phyloP scores from a whole-genome alignment of 441 rosid genomes.

The Populus hybrid region DNA sequence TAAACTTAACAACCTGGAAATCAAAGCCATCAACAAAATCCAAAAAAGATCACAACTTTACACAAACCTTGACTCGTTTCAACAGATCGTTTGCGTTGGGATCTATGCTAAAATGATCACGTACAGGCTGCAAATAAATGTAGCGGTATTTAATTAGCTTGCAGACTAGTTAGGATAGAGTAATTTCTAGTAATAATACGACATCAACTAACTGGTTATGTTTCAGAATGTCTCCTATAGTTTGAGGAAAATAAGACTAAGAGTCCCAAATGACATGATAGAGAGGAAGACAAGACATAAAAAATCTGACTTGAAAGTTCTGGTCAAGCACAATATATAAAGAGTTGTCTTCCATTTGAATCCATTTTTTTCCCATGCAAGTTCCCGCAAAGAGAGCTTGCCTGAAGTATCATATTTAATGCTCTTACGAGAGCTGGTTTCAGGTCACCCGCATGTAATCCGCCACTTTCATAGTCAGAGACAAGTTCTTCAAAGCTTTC shows the following conservation, averaged over 20 bases:
- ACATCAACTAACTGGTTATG: not conserved
- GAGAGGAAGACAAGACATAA: not conserved
- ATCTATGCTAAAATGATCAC: constrained; percentile 64
- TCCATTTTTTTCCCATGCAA: not conserved
- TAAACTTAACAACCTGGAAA: constrained; percentile 23
- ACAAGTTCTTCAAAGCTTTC: constrained; percentile 63
- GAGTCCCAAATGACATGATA: not conserved
- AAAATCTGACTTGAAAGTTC: not conserved
- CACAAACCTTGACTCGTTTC: constrained; percentile 65
- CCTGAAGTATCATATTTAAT: constrained; percentile 71
- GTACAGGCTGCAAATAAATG: constrained; percentile 58
- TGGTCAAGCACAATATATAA: not conserved
- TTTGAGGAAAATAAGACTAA: no score
- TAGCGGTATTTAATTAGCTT: not conserved
- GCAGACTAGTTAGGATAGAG: not conserved
- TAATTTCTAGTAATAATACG: not conserved
- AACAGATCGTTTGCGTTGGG: constrained; percentile 64
- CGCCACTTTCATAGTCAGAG: constrained; percentile 53
- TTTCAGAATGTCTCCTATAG: not conserved
- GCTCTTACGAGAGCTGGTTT: constrained; percentile 65
- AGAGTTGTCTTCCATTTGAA: not conserved
- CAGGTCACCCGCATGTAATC: constrained; percentile 61
- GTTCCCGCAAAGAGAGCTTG: constrained; percentile 17
- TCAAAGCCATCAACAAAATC: no score
- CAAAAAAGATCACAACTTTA: constrained; percentile 4